Base-by-base conservation (phyloP, 2,329 filamentous ascomycete species). In the Lojkania enalia region DNA sequence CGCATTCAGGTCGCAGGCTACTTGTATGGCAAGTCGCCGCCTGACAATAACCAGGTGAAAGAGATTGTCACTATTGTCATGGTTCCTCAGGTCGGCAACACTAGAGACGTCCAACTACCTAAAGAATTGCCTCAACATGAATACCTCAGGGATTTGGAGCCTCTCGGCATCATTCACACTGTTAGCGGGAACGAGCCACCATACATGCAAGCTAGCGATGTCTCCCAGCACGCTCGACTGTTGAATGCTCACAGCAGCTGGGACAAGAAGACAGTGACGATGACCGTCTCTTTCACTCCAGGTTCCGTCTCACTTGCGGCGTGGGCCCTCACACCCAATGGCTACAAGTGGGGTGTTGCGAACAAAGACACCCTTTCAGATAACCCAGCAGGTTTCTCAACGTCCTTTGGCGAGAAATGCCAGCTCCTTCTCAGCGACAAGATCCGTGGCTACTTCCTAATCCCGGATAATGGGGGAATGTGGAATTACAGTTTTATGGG, bases 401-500 rank as follows among this genome's bases (percentile, higher is more conserved):
- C 90, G 19, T 84, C 77, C 46, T 95, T 97, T 82, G 94, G 94
- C 40, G 88, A 95, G 72, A 97, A 97, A 76, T 90, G 90, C 58
- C 95, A 99, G 75, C 77, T 99, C 43, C 76, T 99, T 20, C 81
- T 99, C 41, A 95, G 88, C 54, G 92, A 96, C 60, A 88, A 91
- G 70, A 96, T 96, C 69, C 84, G 88, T 58, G 95, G 94, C 20
- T 97, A 91, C 77, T 99, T 99, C 83, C 76, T 99, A 43, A 90
- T 97, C 16, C 94, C 94, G 0, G 91, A 96, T 64, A 86, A 86
- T 42, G 85, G 85, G 51, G 80, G 30, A 9, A 36, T 87, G 49
- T 99, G 94, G 94, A 99, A 99, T 73, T 99, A 96, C 76, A 94
- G 88, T 70, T 99, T 99, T 78, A 90, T 97, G 85, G 94, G 94